phyloP scores from a whole-genome alignment of 305 asterid genomes.

The Fraxinus nigra region DNA sequence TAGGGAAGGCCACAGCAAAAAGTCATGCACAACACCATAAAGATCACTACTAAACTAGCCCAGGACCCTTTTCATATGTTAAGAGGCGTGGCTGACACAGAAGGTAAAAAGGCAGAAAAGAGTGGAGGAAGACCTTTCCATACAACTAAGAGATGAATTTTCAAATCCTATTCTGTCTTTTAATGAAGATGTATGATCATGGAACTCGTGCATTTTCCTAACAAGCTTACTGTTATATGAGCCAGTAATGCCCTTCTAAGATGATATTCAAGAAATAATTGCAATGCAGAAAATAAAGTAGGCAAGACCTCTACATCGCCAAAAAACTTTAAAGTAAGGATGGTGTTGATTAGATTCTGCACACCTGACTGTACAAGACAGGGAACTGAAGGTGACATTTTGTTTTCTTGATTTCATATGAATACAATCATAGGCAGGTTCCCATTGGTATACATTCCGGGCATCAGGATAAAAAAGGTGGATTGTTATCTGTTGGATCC shows the following conservation, averaged over 20 bases:
- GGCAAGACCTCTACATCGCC: not conserved
- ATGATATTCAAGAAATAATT: not conserved
- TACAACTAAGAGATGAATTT: not conserved
- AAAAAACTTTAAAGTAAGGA: not conserved
- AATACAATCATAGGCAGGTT: not conserved
- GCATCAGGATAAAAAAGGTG: not conserved
- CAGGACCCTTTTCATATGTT: not conserved
- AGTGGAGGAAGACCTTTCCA: conserved; percentile 1
- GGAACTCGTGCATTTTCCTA: not conserved
- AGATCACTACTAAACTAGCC: not conserved
- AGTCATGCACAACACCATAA: not conserved
- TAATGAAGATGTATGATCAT: not conserved
- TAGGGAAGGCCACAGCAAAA: not conserved
- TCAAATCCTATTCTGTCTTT: not conserved
- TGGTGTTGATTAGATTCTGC: not conserved
- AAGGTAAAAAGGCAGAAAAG: not conserved
- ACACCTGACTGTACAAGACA: not conserved
- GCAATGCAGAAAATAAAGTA: not conserved
- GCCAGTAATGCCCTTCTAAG: not conserved
- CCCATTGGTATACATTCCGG: not conserved
- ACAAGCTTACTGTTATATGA: not conserved
- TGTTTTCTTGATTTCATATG: not conserved
- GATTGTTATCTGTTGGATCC: not conserved
- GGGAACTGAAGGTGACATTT: not conserved
- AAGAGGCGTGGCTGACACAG: not conserved